Evolutionary conservation across 208 protist species (phyloP), one percentile per base, ranked within the genome.

Genomic region (Blechomonas ayalai): DNA sequence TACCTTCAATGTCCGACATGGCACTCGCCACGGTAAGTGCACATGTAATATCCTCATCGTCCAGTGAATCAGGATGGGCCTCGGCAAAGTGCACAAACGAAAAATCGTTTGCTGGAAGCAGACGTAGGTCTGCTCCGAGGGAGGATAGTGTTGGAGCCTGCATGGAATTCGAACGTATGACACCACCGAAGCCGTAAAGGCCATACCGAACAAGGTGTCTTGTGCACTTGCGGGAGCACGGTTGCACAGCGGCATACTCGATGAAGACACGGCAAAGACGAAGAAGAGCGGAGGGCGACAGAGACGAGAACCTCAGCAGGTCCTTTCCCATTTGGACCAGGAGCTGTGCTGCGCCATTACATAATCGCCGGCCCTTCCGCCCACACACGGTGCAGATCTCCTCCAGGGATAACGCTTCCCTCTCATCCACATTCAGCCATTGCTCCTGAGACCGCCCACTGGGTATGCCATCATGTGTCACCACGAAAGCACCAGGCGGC

Each of bases 1-100:
- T 50, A 3, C 69, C 71, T 27, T 88, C 84, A 31, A 85, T 83
- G 55, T 89, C 80, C 2, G 59, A 54, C 63, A 93, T 71, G 1
- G 56, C 63, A 48, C 80, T 90, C 12, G 80, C 80, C 46, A 93
- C 84, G 0, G 77, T 75, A 26, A 85, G 29, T 0, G 84, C 84
- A 42, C 84, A 93, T 27, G 57, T 69, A 12, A 65, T 87, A 34
- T 88, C 78, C 59, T 85, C 78, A 2, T 69, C 77, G 4, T 53
- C 53, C 12, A 72, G 32, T 28, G 74, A 59, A 34, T 84, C 59
- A 26, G 82, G 35, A 7, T 45, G 20, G 18, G 63, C 58, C 5
- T 38, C 37, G n/a, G 52, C 51, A 20, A 88, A 60, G 43, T 88
- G 69, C 16, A 86, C 33, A 25, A 91, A 59, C n/a, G 64, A 60